phyloP scores from a whole-genome alignment of 2,329 filamentous ascomycete genomes.

The Aspergillus pseudotamarii region DNA sequence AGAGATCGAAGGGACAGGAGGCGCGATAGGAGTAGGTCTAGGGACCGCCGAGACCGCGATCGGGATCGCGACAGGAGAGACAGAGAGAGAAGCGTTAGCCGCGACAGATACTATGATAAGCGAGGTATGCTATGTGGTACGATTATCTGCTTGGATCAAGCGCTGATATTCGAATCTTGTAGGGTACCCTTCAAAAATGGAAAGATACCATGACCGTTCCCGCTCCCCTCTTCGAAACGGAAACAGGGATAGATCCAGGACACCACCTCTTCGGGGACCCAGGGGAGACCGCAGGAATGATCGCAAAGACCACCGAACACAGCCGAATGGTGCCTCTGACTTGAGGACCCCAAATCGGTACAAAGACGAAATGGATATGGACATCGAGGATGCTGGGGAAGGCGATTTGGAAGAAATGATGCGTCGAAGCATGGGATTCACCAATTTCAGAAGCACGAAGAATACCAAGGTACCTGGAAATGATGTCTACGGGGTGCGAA shows the following conservation, averaged over 20 bases:
- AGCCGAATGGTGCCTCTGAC: constrained; percentile 28
- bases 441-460: constrained; percentile 82
- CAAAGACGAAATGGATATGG: constrained; percentile 39
- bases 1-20: constrained; percentile 44
- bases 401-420: constrained; percentile 74
- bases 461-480: constrained; percentile 88
- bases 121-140: constrained; percentile 36
- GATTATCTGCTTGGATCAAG: not conserved
- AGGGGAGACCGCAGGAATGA: constrained; percentile 35
- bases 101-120: constrained; percentile 41
- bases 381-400: constrained; percentile 53
- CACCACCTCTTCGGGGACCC: constrained; percentile 40
- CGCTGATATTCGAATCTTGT: constrained; percentile 7
- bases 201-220: constrained; percentile 40
- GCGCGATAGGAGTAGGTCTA: constrained; percentile 48
- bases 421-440: constrained; percentile 88
- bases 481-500: constrained; percentile 76
- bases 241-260: constrained; percentile 36
- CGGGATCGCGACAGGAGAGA: constrained; percentile 39
- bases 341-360: constrained; percentile 24
- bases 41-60: constrained; percentile 41
- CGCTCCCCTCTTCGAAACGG: constrained; percentile 42
- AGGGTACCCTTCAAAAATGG: constrained; percentile 36
- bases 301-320: constrained; percentile 31
- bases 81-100: constrained; percentile 42